A percentile compares a stretch with the other conserved stretches of the same genome.
phyloP scores from a whole-genome alignment of 768 basidiomycete genomes.

The Tulasnella sp. region DNA sequence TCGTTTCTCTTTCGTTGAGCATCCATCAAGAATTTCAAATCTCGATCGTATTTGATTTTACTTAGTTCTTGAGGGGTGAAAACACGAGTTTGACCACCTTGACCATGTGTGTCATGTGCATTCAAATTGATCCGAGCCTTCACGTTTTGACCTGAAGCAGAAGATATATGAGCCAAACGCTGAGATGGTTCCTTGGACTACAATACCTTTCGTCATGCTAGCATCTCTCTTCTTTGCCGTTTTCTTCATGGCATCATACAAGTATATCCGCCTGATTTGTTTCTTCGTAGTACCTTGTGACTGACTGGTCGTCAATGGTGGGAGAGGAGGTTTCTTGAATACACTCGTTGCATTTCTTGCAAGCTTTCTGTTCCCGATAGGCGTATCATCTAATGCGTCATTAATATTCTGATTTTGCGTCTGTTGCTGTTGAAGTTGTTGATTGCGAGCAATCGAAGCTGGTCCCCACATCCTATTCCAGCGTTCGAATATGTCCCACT shows the following conservation, averaged over 20 bases:
- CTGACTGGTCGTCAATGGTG: not conserved
- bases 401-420: not conserved
- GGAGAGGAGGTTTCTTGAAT: conserved; percentile 7
- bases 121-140: not conserved
- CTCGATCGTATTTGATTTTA: conserved; percentile 10
- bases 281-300: conserved; percentile 4
- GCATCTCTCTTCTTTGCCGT: conserved; percentile 17
- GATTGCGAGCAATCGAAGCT: not conserved
- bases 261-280: conserved; percentile 6
- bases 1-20: conserved; percentile 1
- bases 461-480: conserved; percentile 23
- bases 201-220: conserved; percentile 6
- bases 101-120: conserved; percentile 14
- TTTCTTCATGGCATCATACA: conserved; percentile 19
- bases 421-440: conserved; percentile 4
- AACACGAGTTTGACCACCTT: not conserved
- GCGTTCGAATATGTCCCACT: conserved; percentile 34
- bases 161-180: not conserved
- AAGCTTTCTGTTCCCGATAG: not conserved
- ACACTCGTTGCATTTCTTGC: not conserved
- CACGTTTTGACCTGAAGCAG: conserved; percentile 5
- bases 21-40: conserved; percentile 1
- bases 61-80: conserved; percentile 11
- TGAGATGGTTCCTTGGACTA: not conserved
- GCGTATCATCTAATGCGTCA: not conserved